These are phyloP conservation scores for Usnea hakonensis DNA, from an alignment of 495 filamentous ascomycete genomes.

Conservation along the genomic window DNA sequence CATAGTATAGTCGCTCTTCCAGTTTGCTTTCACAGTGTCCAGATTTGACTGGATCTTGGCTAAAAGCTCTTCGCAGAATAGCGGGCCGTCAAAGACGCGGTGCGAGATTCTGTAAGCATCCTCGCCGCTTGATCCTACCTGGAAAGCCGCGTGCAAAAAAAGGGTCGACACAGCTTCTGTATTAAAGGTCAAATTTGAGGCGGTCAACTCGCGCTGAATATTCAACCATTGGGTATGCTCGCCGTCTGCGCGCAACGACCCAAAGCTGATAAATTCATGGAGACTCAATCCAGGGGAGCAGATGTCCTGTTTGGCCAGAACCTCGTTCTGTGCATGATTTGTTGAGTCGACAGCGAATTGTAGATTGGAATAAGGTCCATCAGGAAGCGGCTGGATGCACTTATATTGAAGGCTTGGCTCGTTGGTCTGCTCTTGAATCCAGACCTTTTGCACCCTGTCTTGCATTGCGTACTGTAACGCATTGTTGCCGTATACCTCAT, in stretches of 20 bases:
- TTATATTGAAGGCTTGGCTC: background rate
- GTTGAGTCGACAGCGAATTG: constrained; percentile 6
- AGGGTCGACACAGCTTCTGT: constrained; percentile 5
- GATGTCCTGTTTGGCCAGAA: constrained; percentile 7
- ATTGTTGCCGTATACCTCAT: background rate
- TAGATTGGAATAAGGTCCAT: constrained; percentile 5
- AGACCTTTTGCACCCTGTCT: background rate
- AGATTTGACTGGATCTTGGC: background rate
- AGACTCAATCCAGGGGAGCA: constrained; percentile 5
- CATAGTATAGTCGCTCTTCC: background rate
- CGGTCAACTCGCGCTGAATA: constrained; percentile 9
- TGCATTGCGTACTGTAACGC: constrained; percentile 1
- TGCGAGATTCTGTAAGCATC: background rate
- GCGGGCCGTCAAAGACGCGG: background rate
- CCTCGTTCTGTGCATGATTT: constrained; percentile 7
- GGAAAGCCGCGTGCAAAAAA: constrained; percentile 1
- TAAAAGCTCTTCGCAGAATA: constrained; percentile 7
- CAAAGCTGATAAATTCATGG: constrained; percentile 10
- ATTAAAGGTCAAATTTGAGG: constrained; percentile 9
- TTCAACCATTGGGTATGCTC: constrained; percentile 13
- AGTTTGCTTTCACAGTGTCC: background rate
- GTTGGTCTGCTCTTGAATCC: background rate
- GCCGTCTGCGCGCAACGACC: constrained; percentile 11
- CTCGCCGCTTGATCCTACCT: background rate
- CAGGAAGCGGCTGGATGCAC: constrained; percentile 4